Conservation (phyloP, 495 filamentous ascomycete species). For the Tuber aestivum region DNA sequence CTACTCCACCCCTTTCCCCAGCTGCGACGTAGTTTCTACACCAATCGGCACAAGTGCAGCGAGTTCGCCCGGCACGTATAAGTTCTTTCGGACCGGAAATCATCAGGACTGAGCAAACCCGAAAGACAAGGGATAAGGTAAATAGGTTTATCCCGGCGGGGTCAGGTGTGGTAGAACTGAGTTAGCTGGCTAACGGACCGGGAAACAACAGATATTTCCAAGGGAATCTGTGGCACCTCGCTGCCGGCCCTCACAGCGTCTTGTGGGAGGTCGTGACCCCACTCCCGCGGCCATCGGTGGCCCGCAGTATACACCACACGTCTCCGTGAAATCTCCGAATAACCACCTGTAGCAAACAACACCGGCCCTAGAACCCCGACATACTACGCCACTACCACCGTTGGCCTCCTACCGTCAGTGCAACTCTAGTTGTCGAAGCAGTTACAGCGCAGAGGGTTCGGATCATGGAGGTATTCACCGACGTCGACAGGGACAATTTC, state of each 20-base stretch:
- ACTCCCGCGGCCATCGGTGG: neutral
- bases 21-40: neutral
- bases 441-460: neutral
- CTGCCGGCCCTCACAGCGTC: neutral
- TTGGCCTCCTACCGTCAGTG: neutral
- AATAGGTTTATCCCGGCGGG: neutral
- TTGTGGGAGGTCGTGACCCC: neutral
- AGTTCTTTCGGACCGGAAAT: neutral
- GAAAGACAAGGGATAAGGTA: neutral
- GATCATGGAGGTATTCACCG: constrained; percentile 4
- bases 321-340: neutral
- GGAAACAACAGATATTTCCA: neutral
- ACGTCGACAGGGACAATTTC: neutral
- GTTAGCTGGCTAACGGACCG: neutral
- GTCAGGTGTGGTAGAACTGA: neutral
- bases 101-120: neutral
- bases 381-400: neutral
- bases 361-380: neutral
- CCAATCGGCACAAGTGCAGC: neutral
- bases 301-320: neutral
- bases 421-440: neutral
- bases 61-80: neutral
- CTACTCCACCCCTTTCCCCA: neutral
- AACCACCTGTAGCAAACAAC: neutral
- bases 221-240: neutral